phyloP scores from a whole-genome alignment of 257 asterid genomes.

The Echites panduratus region DNA sequence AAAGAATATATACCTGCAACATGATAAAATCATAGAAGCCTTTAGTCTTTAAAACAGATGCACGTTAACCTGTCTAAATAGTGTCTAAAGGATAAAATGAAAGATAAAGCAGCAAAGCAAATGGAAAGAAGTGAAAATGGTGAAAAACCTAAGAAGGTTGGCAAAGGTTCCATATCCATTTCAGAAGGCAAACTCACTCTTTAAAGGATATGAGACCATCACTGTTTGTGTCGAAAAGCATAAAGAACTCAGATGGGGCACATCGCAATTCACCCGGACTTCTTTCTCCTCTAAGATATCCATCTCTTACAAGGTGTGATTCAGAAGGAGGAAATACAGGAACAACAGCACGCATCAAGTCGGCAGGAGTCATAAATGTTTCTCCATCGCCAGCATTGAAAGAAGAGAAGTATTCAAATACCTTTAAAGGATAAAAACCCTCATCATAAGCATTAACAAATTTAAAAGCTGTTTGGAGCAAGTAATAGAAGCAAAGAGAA shows the following conservation, averaged over 20 bases:
- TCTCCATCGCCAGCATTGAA: conserved; percentile 48
- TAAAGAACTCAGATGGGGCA: conserved; percentile 69
- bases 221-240: conserved; percentile 81
- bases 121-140: not conserved
- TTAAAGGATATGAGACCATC: conserved; percentile 81
- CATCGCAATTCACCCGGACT: conserved; percentile 78
- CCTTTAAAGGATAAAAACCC: conserved; percentile 35
- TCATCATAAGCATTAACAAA: not conserved
- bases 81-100: not conserved
- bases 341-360: conserved; percentile 90
- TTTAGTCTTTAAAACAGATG: conserved; percentile 16
- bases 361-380: conserved; percentile 82
- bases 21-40: conserved; percentile 17
- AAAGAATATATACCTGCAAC: conserved; percentile 77
- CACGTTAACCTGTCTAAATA: not conserved
- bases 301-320: conserved; percentile 81
- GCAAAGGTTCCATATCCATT: conserved; percentile 10
- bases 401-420: conserved; percentile 84
- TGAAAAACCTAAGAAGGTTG: conserved; percentile 8
- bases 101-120: conserved; percentile 10
- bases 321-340: conserved; percentile 97
- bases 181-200: conserved; percentile 51
- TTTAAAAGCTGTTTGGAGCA: not conserved
- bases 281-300: conserved; percentile 87
- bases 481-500: not conserved